Evolutionary conservation across 768 basidiomycete genomes (phyloP), one percentile per base, ranked within the genome.

Genomic region (Rhodotorula graminis): DNA sequence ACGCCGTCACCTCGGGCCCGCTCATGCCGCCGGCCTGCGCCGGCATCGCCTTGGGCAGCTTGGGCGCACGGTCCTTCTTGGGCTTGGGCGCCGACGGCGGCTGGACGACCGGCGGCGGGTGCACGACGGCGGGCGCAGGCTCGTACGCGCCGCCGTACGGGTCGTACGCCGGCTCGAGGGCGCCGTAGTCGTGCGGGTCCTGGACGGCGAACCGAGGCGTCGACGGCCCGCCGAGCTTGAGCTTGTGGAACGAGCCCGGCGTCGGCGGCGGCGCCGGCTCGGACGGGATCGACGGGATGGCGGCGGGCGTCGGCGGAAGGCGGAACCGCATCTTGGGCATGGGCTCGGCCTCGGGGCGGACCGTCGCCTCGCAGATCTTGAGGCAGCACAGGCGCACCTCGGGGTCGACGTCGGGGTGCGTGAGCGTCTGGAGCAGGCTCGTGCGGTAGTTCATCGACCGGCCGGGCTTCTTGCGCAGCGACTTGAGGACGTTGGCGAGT

Each of bases 341-440:
- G 3, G 88, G 85, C 81, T 98, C 95, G 69, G 91, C 88, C 7
- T 88, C 83, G 33, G 91, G 90, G 64, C 89, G 87, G 76, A 94
- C 88, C 56, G 93, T 85, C 29, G 95, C 84, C 77, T 97, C 95
- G 11, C 91, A 92, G 33, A 96, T 83, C 81, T 98, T 97, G 77
- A 98, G 84, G 61, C 95, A 83, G 74, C 89, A 91, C 87, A 92
- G 91, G 59, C 93, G 89, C 53, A 94, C 90, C 82, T 95, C 91
- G 78, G 91, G 85, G 80, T 96, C 93, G 66, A 88, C 84, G 71
- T 89, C 87, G 0, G 89, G 84, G 46, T 81, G 96, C 94, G 92
- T 83, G 53, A 88, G 86, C 67, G 91, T 88, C 4, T 89, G 87
- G 85, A 96, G 88, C 64, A 96, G 80, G 75, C 88, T 88, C 78